Base-by-base conservation (phyloP, 768 basidiomycete species). In the Rhodotorula diobovata region DNA sequence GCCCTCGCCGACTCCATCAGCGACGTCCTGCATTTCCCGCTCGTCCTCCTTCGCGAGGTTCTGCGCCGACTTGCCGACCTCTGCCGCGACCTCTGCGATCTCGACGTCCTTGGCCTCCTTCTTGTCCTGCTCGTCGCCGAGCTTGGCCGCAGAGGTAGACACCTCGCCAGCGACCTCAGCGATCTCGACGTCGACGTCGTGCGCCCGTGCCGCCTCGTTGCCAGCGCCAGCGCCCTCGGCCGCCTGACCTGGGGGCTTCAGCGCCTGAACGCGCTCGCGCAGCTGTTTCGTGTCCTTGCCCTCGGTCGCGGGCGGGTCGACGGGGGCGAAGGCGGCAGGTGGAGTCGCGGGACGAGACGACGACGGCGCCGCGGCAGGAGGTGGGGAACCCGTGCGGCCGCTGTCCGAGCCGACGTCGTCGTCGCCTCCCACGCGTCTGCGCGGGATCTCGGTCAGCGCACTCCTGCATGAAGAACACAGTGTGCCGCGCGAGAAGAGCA, bases 201-300 rank as follows among this genome's bases (percentile, higher is more conserved):
- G 2, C 15, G 51, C n/a, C n/a, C 14, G n/a, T n/a, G n/a, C n/a
- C n/a, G n/a, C n/a, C 8, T 28, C 45, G 14, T 51, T 35, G 15
- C 41, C 41, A 15, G 16, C 45, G 45, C 20, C 45, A 4, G 16
- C 45, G 18, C 30, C 10, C 30, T 55, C 55, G n/a, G 21, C 43
- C 30, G 45, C 34, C 45, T 61, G 34, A 3, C 67, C 67, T 2
- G 64, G 35, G n/a, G 55, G 59, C 61, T 62, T 71, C 60, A 68
- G 67, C 66, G 70, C 70, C 45, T 67, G 67, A n/a, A 75, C 73
- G 11, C 73, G 63, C 59, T 75, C 70, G 18, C 73, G 63, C 20
- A 75, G 66, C 45, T 62, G 53, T 53, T 55, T 62, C n/a, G 73
- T 75, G 21, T 75, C 73, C 51, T 71, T 75, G 43, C 73, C 67